Base-by-base conservation (phyloP, 2,329 filamentous ascomycete species). In the Fusarium avenaceum region DNA sequence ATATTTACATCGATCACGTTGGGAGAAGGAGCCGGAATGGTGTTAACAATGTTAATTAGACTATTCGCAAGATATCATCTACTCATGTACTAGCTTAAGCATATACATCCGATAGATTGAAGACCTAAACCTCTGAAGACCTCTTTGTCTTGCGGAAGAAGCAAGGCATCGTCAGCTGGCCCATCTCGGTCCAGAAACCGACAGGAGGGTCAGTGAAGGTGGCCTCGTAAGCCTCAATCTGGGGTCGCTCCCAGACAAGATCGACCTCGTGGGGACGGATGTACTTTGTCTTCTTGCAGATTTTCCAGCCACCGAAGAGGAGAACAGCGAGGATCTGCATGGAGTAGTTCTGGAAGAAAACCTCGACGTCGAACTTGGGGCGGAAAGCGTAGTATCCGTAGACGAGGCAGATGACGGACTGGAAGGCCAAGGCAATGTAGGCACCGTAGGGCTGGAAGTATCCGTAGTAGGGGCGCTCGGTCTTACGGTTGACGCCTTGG, bases 271-370 rank as follows among this genome's bases (percentile, higher is more conserved):
- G 74, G 0, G 88, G 79, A 4, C 78, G 78, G 17, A 89, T 79
- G 32, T 85, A 78, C 59, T 82, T 82, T 4, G 89, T 91, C 55
- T 78, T 81, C 78, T 88, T 87, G 72, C 87, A 15, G 4, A 91
- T 6, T 78, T 92, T 92, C 87, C 88, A 92, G 66, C 81, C 80
- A 15, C 82, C 49, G 70, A 84, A 90, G 33, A 87, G 77, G 28
- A 88, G 72, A 7, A 83, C 79, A 0, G 83, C 82, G n/a, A 89
- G 73, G 20, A 87, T 76, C 50, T 84, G 78, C 84, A 88, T 87
- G 33, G 83, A 83, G 76, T 88, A 88, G 78, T 85, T 85, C 13
- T 80, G 78, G 74, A 85, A 79, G 70, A 85, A 83, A 35, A 74
- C 79, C 5, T 81, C 76, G 32, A 83, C 79, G 19, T 77, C 76